These are phyloP conservation scores for Leishmania aethiopica DNA, from an alignment of 208 protist species.

Conservation along the genomic window DNA sequence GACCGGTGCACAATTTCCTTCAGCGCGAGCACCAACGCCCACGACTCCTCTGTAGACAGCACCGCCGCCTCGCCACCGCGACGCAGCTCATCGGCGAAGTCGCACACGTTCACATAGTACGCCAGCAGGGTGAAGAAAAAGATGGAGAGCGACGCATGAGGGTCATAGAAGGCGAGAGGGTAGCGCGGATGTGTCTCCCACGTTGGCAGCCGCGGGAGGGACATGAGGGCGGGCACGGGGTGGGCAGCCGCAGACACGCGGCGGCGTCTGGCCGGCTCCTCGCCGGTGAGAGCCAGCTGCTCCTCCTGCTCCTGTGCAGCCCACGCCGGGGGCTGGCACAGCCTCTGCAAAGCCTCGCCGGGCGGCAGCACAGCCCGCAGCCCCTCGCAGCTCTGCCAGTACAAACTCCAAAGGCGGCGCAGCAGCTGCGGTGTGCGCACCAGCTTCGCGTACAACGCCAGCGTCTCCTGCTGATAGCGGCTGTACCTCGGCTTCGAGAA, in stretches of 20 bases:
- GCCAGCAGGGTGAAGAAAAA: slow-evolving; percentile 78
- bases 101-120: slow-evolving; percentile 74
- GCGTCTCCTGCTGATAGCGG: slow-evolving; percentile 51
- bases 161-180: slow-evolving; percentile 61
- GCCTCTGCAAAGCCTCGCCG: slow-evolving; percentile 21
- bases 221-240: not conserved
- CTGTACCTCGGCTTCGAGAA: slow-evolving; percentile 41
- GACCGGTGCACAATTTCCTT: slow-evolving; percentile 78
- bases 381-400: slow-evolving; percentile 49
- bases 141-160: slow-evolving; percentile 68
- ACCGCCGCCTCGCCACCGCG: slow-evolving; percentile 31
- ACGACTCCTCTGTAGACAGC: slow-evolving; percentile 40
- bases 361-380: slow-evolving; percentile 35
- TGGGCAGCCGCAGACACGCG: slow-evolving; percentile 9
- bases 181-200: slow-evolving; percentile 30
- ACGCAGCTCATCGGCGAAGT: slow-evolving; percentile 68
- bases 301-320: slow-evolving; percentile 2
- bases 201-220: slow-evolving; percentile 23
- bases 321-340: slow-evolving; percentile 20
- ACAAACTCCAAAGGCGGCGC: slow-evolving; percentile 68
- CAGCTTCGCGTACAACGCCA: slow-evolving; percentile 66
- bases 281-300: not conserved
- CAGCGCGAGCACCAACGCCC: slow-evolving; percentile 69
- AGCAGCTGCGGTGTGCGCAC: slow-evolving; percentile 57
- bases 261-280: not conserved